A percentile compares a stretch with the other conserved stretches of the same genome.
These are phyloP conservation scores for Umbelopsis isabellina DNA, from an alignment of 192 early-diverging fungal species.

Conservation along the genomic window DNA sequence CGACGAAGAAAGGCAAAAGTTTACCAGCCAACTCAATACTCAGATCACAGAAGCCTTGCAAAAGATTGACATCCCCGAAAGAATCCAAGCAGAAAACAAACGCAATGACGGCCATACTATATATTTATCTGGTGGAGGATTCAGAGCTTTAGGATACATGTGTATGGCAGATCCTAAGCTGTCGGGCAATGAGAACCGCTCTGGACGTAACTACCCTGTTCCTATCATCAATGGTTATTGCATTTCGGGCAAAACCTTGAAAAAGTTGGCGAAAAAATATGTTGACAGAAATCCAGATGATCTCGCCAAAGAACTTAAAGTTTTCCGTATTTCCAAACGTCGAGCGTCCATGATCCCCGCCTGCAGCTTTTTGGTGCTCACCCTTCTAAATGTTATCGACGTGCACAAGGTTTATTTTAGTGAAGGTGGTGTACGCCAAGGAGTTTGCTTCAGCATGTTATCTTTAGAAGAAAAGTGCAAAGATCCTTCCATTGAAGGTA, in stretches of 20 bases:
- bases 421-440: constrained; percentile 64
- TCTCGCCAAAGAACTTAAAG: constrained; percentile 31
- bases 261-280: constrained; percentile 41
- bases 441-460: constrained; percentile 51
- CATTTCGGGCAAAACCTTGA: constrained; percentile 45
- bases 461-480: constrained; percentile 39
- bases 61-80: constrained; percentile 23
- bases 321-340: constrained; percentile 57
- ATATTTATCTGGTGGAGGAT: constrained; percentile 60
- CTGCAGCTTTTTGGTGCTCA: constrained; percentile 50
- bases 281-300: constrained; percentile 35
- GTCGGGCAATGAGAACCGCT: not conserved
- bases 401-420: constrained; percentile 52
- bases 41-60: constrained; percentile 44
- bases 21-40: constrained; percentile 37
- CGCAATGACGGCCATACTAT: constrained; percentile 42
- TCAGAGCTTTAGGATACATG: constrained; percentile 57
- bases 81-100: constrained; percentile 30
- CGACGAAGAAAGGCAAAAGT: constrained; percentile 6
- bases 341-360: constrained; percentile 61
- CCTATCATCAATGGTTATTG: constrained; percentile 60
- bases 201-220: constrained; percentile 44
- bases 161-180: constrained; percentile 45
- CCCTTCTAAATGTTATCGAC: constrained; percentile 44
- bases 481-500: constrained; percentile 52